A percentile compares a stretch with the other conserved stretches of the same genome.
Conservation (phyloP, 805 yeast genomes). For the Gaillardinia entomophila region DNA sequence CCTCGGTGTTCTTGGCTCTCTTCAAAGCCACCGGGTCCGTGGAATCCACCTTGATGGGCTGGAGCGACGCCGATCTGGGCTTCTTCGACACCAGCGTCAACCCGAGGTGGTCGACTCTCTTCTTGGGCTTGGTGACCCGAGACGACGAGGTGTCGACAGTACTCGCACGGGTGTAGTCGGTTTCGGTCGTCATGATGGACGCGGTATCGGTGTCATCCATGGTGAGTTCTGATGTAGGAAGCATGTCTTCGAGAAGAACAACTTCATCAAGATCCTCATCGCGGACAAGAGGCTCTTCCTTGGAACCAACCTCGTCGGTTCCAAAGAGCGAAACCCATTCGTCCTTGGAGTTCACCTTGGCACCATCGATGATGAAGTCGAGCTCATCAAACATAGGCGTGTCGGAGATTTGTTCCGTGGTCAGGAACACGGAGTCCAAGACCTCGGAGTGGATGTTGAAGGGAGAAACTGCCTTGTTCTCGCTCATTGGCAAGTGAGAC, state of each 20-base stretch:
- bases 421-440: conserved; percentile 46
- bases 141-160: not conserved
- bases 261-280: conserved; percentile 9
- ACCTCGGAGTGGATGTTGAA: conserved; percentile 48
- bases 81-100: conserved; percentile 73
- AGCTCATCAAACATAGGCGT: conserved; percentile 61
- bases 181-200: conserved; percentile 1
- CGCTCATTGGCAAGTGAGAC: conserved; percentile 18
- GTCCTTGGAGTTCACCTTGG: conserved; percentile 33
- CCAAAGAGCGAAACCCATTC: conserved; percentile 63
- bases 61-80: conserved; percentile 64
- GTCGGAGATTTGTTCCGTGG: conserved; percentile 27
- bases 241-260: not conserved
- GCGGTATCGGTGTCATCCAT: not conserved
- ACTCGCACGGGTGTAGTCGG: conserved; percentile 4
- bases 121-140: conserved; percentile 1
- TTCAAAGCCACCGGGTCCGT: conserved; percentile 70
- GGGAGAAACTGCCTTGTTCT: conserved; percentile 31
- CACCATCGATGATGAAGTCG: conserved; percentile 37
- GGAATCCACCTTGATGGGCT: conserved; percentile 56
- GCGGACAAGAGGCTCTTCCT: not conserved
- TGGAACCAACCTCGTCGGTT: conserved; percentile 11
- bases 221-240: not conserved
- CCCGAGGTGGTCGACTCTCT: conserved; percentile 65
- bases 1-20: conserved; percentile 96